Conservation (phyloP, 306 rosid species). For the Cucurbita maxima region DNA sequence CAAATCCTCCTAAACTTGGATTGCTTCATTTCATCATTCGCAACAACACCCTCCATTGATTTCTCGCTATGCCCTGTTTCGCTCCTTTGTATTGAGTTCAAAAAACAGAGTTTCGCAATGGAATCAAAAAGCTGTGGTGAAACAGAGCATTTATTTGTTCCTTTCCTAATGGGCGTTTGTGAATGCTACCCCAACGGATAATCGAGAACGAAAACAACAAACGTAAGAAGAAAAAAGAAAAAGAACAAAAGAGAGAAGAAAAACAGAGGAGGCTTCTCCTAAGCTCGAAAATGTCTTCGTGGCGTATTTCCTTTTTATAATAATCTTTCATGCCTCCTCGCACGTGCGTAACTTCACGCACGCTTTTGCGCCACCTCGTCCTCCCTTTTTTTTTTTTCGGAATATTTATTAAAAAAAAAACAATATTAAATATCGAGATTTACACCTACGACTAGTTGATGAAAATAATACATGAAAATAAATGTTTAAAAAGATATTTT, state of each 20-base stretch:
- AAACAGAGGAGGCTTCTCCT: too few relatives aligned
- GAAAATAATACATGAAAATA: too few relatives aligned
- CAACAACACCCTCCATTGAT: constrained; percentile 17
- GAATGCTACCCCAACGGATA: not conserved
- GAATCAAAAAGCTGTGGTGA: not conserved
- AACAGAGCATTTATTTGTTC: not conserved
- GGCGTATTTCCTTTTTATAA: too few relatives aligned
- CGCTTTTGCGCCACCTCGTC: not conserved
- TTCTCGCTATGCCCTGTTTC: not conserved
- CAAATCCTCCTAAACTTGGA: constrained; percentile 92
- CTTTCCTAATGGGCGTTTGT: not conserved
- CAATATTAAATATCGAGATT: too few relatives aligned
- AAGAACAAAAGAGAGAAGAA: not conserved
- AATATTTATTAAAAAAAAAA: too few relatives aligned
- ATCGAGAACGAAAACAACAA: not conserved
- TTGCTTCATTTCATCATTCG: constrained; percentile 19
- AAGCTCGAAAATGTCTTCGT: too few relatives aligned
- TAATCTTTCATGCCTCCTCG: not conserved
- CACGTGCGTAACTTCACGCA: not conserved
- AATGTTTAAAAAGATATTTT: too few relatives aligned
- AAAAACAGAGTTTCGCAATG: not conserved
- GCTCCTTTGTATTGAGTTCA: not conserved
- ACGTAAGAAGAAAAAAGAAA: not conserved
- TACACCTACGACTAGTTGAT: too few relatives aligned
- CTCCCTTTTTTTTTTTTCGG: too few relatives aligned